Base-by-base conservation (phyloP, 2,329 filamentous ascomycete genomes). In the Aspergillus fumigatus region DNA sequence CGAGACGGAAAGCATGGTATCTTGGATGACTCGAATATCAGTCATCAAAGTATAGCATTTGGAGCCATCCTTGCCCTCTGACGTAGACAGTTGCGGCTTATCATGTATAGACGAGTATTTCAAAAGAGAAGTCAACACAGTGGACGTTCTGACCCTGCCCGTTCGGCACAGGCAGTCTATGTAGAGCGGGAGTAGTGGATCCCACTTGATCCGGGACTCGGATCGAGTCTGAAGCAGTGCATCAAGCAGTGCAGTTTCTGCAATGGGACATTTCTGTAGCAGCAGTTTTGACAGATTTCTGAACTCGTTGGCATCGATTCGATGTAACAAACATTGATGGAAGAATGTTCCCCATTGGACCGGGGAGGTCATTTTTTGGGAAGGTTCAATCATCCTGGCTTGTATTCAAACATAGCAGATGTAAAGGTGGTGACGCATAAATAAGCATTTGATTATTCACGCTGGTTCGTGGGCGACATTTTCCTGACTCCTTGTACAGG, bases 161-260 rank as follows among this genome's bases (percentile, higher is more conserved):
- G 67, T 59, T 55, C 69, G 73, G 55, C 70, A 72, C 14, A 77
- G 59, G 35, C 67, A 66, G 55, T 76, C 73, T 38, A 75, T 67
- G 62, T 77, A 77, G 14, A 73, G 62, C 9, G 75, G 75, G 54
- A 76, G 63, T 35, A 76, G 59, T n/a, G 75, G 75, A 56, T 77
- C 75, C 73, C 74, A 77, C 47, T 69, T 65, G 52, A 74, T 62
- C 38, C 62, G 65, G 6, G 71, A 69, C 23, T 65, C 59, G 5
- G 65, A 59, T 40, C 70, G 71, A n/a, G 68, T 65, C 40, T 71
- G 67, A 2, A 76, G 60, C 38, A 77, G 59, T 5, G 70, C 58
- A 55, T 75, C 70, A 3, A 76, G 57, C 11, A 77, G 62, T 38
- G 65, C 56, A n/a, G 59, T 56, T 48, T 71, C 69, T 1, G 68